These are phyloP conservation scores for Cyberlindnera sargentensis DNA, from an alignment of 805 yeast species.

Conservation along the genomic window DNA sequence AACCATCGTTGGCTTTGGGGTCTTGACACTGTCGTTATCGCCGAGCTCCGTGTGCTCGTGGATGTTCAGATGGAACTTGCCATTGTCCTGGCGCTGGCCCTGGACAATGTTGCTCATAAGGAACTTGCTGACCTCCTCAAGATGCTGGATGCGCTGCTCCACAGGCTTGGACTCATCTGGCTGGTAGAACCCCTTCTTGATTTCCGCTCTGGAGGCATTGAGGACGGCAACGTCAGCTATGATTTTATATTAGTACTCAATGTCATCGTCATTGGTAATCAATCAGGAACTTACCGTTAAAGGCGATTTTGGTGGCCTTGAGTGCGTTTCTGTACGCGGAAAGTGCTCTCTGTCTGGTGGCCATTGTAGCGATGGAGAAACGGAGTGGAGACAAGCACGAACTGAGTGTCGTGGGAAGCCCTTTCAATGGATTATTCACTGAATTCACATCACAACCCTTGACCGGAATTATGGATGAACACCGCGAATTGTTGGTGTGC, in stretches of 20 bases:
- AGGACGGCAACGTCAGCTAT: conserved; percentile 35
- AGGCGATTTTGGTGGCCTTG: conserved; percentile 59
- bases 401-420: too few species aligned
- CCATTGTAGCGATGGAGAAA: not conserved
- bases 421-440: too few species aligned
- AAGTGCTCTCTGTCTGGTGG: conserved; percentile 27
- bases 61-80: conserved; percentile 53
- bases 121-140: conserved; percentile 67
- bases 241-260: conserved; percentile 12
- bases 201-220: conserved; percentile 51
- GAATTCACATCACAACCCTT: not conserved
- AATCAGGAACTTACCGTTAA: conserved; percentile 28
- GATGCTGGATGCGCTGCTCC: conserved; percentile 43
- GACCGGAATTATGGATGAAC: not conserved
- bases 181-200: conserved; percentile 45
- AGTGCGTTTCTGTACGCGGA: conserved; percentile 60
- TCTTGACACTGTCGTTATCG: conserved; percentile 75
- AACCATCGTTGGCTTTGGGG: conserved; percentile 45
- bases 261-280: too few species aligned
- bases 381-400: too few species aligned
- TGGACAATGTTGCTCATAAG: conserved; percentile 79
- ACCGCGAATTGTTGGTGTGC: not conserved
- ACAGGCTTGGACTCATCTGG: conserved; percentile 43
- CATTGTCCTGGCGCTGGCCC: conserved; percentile 44
- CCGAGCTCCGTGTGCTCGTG: conserved; percentile 85